Evolutionary conservation across 352 stramenopile species (phyloP), one percentile per base, ranked within the genome.

Genomic region (Blastocystis sp.): DNA sequence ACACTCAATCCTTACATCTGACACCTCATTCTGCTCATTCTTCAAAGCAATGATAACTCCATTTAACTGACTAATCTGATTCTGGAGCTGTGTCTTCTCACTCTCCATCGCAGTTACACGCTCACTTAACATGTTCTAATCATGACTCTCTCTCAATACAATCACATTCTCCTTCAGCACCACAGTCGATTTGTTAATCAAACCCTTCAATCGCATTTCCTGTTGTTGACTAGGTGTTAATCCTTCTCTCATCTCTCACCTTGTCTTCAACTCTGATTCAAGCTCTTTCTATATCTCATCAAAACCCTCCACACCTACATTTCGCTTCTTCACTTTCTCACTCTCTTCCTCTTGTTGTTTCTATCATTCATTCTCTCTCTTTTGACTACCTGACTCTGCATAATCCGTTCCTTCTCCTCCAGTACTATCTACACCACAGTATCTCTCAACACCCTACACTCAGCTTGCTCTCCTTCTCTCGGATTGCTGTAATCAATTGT

Each of bases 141-240:
- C n/a, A 66, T 84, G 0, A 66, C 24, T 44, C 22, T 48, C 9
- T 15, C 35, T n/a, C 9, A 1, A 6, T 1, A 51, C 37, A 1
- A 4, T 27, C 37, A 84, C 73, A 30, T 69, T 84, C 53, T 84
- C 73, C 53, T 84, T 84, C 56, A 84, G 44, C n/a, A 84, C 73
- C 22, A 66, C 59, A 15, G 48, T 84, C 33, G 73, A 84, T 11
- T 69, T 62, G 30, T 66, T 68, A 35, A 84, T 66, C 48, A 84
- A 42, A 30, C 30, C 51, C 42, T 84, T 84, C 73, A 84, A 22
- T 68, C 73, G 73, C n/a, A 33, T 48, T 68, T 84, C 73, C 37
- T 84, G 73, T 15, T 42, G 19, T 64, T 60, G 73, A 15, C 73
- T 84, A 66, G 24, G 22, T 7, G 24, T 84, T 7, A 84, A 62